Conservation (phyloP, 164 flowering plant genomes). For the Echeveria elegans region DNA sequence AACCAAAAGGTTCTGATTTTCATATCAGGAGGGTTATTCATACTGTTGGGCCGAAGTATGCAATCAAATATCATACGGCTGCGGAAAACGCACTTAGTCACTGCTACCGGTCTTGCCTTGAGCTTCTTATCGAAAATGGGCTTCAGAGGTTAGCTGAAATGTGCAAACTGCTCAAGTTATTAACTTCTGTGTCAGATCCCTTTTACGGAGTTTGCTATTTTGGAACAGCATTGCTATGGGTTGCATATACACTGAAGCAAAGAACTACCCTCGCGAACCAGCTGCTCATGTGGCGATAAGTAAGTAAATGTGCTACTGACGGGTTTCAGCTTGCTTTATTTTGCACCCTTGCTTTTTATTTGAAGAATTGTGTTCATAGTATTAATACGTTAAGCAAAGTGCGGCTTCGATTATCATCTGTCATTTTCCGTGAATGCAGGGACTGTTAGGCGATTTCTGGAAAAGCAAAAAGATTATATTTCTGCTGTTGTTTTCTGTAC, state of each 20-base stretch:
- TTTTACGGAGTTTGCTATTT: not conserved
- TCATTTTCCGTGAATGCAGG: conserved; percentile 26
- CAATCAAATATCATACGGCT: conserved; percentile 97
- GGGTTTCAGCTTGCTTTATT: not conserved
- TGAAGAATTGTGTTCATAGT: not conserved
- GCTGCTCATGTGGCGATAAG: conserved; percentile 99
- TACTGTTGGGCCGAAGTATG: conserved; percentile 99
- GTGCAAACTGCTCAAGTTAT: not conserved
- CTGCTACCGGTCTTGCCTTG: conserved; percentile 97
- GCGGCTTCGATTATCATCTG: not conserved
- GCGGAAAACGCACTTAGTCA: conserved; percentile 98
- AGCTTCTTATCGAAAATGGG: conserved; percentile 90
- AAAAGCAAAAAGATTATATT: conserved; percentile 84
- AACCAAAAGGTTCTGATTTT: not conserved
- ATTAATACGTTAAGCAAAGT: not conserved
- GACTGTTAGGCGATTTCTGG: conserved; percentile 86
- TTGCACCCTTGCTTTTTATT: not conserved
- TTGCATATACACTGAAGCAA: conserved; percentile 90
- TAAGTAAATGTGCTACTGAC: conserved; percentile 28
- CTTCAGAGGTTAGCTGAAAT: conserved; percentile 51
- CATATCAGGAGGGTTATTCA: conserved; percentile 84
- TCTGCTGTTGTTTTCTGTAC: conserved; percentile 90
- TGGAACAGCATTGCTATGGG: conserved; percentile 90
- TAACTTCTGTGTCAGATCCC: not conserved
- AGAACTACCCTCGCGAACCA: conserved; percentile 98